phyloP scores from a whole-genome alignment of 2,329 filamentous ascomycete species.

The Pestalotiopsis sp. region DNA sequence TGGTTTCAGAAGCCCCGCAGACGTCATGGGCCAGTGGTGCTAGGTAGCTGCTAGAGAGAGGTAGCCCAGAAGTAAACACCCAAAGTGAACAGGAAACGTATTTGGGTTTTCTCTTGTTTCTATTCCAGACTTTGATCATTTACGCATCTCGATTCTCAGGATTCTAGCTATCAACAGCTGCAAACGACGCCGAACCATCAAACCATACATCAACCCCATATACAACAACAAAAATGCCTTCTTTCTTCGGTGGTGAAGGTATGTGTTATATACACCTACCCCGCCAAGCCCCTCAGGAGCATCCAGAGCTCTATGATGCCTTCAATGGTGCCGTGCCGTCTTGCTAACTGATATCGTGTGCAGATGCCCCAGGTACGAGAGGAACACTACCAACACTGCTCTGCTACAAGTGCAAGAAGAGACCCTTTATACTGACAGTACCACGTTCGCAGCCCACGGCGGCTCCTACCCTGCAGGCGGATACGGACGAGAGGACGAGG shows the following conservation, averaged over 20 bases:
- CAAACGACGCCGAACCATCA: not conserved
- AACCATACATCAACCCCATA: not conserved
- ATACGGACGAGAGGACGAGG: conserved; percentile 43
- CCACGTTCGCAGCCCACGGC: conserved; percentile 25
- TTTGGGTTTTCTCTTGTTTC: not conserved
- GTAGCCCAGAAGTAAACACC: not conserved
- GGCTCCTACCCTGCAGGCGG: conserved; percentile 34
- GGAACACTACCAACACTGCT: not conserved
- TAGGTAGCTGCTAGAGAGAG: conserved; percentile 1
- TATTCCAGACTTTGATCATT: not conserved
- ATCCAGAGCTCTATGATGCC: not conserved
- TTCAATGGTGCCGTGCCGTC: not conserved
- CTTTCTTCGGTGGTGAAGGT: conserved; percentile 8
- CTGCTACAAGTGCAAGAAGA: not conserved
- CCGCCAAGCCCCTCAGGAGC: not conserved
- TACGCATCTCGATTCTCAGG: not conserved
- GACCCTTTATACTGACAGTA: not conserved
- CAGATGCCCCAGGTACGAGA: not conserved
- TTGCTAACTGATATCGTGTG: not conserved
- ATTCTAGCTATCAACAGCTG: not conserved
- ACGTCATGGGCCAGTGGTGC: conserved; percentile 4
- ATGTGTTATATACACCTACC: not conserved
- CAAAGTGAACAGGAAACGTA: not conserved
- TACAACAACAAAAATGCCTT: not conserved
- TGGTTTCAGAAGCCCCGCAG: conserved; percentile 13